Base-by-base conservation (phyloP, 305 asterid genomes). In the Rubia tinctorum region DNA sequence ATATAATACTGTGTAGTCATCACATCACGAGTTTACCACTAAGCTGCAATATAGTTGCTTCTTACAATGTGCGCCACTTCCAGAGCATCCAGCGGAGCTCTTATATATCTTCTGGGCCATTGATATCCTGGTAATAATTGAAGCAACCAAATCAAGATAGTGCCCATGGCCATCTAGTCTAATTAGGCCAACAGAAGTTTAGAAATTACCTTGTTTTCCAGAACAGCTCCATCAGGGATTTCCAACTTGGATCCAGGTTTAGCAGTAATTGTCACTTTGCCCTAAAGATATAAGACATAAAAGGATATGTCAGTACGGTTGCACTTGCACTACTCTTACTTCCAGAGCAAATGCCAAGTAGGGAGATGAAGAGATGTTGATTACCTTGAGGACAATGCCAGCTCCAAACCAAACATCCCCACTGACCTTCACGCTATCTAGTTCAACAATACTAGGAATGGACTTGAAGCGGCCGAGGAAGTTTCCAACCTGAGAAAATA, bases 321-420 rank as follows among this genome's bases (percentile, higher is more conserved):
- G 72, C 8, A 66, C n/a, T n/a, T n/a, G n/a, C n/a, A n/a, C n/a
- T n/a, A n/a, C n/a, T n/a, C n/a, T 56, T 14, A 37, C 39, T 39
- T 30, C 13, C 1, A 66, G 60, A 9, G 4, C 60, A 61, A 60
- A 53, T 40, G 30, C 66, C 25, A n/a, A 8, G 11, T 34, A 2
- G 14, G 65, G 55, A 13, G 14, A 73, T 10, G 11, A 3, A 22
- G 73, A 14, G 20, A 44, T 40, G 58, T 23, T 23, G 3, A 0
- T 61, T 83, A 93, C 98, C 98, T 93, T 91, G 34, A 93, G 83
- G 74, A 75, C 76, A 69, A 91, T 43, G 37, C 84, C 85, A 81
- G 90, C 77, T 82, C 97, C 97, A 77, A 94, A 92, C 91, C 93
- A 92, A 58, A 92, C 96, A 69, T 94, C 95, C 22, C 98, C 98